Base-by-base conservation (phyloP, 1,284 basidiomycete species). In the Naganishia liquefaciens region DNA sequence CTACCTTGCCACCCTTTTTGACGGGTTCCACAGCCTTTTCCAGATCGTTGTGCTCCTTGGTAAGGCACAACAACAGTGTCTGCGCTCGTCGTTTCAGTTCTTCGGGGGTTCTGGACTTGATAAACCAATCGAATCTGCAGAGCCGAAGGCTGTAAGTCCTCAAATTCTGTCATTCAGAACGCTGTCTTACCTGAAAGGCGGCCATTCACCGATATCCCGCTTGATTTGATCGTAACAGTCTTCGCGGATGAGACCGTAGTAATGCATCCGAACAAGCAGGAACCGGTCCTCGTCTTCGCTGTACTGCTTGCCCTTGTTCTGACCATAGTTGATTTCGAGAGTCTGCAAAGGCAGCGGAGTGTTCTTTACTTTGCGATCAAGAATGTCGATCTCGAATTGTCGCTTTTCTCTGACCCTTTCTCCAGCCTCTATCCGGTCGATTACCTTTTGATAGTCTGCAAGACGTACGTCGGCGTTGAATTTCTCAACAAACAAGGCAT, bases 261-360 rank as follows among this genome's bases (percentile, higher is more conserved):
- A 86, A 75, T 89, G 87, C 67, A 99, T 81, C 37, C 93, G 87
- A 74, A 92, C 93, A 30, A 99, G 84, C 28, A 99, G 83, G 81
- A 98, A 99, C 25, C 95, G 84, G 74, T 99, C 96, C 75, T 99
- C 96, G 74, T 99, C 95, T 71, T 99, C 95, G 37, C 86, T 89
- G 78, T 97, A 99, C 3, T 91, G 88, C 75, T 97, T 98, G 64
- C 93, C 92, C 78, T 96, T 93, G 69, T 95, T 93, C 65, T 92
- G 92, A 0, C 91, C 91, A 73, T 96, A 96, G 75, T 90, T 89
- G 62, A 97, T 86, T 78, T 94, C 90, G 61, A 97, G 86, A 76
- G 95, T 92, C 77, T 96, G 93, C 87, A 96, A 91, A 0, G 94
- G 93, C 77, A 89, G 90, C 42, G 83, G 83, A 69, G 91, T 88